phyloP scores from a whole-genome alignment of 2,329 filamentous ascomycete species.

The Nemania bipapillata region DNA sequence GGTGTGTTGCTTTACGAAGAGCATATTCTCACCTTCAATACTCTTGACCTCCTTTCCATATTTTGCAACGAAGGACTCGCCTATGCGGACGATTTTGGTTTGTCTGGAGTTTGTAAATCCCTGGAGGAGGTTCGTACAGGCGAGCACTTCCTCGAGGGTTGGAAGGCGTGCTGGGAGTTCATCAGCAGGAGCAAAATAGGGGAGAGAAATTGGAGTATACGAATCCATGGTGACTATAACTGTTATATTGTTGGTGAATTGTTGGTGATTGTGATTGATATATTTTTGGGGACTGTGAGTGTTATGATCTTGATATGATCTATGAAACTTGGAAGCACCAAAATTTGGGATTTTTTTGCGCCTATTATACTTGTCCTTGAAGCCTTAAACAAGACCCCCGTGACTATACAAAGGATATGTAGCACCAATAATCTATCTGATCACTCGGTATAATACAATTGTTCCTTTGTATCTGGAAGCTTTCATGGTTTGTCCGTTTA shows the following conservation, averaged over 20 bases:
- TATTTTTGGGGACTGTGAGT: too few relatives aligned
- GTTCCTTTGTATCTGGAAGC: too few relatives aligned
- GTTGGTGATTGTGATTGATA: too few relatives aligned
- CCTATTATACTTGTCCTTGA: too few relatives aligned
- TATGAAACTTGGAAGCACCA: too few relatives aligned
- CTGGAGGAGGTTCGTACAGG: background rate
- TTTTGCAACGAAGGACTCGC: constrained; percentile 26
- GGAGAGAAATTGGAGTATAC: constrained; percentile 24
- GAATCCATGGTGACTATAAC: constrained; percentile 3
- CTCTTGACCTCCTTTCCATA: background rate
- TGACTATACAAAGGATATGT: too few relatives aligned
- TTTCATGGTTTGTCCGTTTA: too few relatives aligned
- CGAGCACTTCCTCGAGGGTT: constrained; percentile 9
- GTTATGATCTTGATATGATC: too few relatives aligned
- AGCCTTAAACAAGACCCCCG: too few relatives aligned
- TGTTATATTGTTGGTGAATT: background rate
- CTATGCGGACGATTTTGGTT: background rate
- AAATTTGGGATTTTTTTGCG: too few relatives aligned
- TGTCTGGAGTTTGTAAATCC: background rate
- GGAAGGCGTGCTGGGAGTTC: constrained; percentile 19
- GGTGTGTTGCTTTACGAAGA: constrained; percentile 23
- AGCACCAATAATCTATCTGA: too few relatives aligned
- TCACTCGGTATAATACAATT: too few relatives aligned
- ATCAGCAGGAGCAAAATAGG: constrained; percentile 23
- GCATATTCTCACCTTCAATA: constrained; percentile 30